phyloP scores from a whole-genome alignment of 225 moss, liverwort and hornwort genomes.

The Straminergon stramineum region DNA sequence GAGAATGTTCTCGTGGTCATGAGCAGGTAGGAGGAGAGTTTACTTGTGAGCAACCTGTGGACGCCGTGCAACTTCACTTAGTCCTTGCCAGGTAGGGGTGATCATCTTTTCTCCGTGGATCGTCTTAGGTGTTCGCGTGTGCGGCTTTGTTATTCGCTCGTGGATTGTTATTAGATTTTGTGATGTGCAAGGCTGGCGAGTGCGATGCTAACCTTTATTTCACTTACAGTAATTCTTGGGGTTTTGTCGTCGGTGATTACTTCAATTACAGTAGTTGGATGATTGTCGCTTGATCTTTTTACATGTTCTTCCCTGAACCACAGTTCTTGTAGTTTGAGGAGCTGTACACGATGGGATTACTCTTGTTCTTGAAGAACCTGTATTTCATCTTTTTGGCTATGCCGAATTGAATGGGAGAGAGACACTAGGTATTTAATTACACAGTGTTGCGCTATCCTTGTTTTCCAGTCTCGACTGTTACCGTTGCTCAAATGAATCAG shows the following conservation, averaged over 20 bases:
- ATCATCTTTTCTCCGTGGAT: neutral
- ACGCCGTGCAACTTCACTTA: neutral
- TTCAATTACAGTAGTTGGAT: neutral
- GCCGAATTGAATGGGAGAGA: neutral
- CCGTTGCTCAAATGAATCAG: neutral
- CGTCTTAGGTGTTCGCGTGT: neutral
- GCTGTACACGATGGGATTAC: neutral
- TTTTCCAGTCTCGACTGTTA: neutral
- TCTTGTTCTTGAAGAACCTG: neutral
- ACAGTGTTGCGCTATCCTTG: neutral
- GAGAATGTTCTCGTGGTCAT: slow-evolving; percentile 3
- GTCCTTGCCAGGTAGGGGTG: neutral
- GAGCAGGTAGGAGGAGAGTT: neutral
- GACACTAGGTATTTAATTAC: neutral
- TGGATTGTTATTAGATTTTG: neutral
- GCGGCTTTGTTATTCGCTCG: neutral
- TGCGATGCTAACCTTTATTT: neutral
- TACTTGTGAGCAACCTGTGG: neutral
- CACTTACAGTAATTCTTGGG: neutral
- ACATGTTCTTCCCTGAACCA: neutral
- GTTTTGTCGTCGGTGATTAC: neutral
- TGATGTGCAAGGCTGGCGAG: neutral
- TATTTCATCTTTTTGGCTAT: neutral
- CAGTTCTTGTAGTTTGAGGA: neutral
- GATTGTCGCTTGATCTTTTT: neutral